These are phyloP conservation scores for Hypsizygus ulmarius DNA, from an alignment of 1,284 basidiomycete species.

Conservation along the genomic window DNA sequence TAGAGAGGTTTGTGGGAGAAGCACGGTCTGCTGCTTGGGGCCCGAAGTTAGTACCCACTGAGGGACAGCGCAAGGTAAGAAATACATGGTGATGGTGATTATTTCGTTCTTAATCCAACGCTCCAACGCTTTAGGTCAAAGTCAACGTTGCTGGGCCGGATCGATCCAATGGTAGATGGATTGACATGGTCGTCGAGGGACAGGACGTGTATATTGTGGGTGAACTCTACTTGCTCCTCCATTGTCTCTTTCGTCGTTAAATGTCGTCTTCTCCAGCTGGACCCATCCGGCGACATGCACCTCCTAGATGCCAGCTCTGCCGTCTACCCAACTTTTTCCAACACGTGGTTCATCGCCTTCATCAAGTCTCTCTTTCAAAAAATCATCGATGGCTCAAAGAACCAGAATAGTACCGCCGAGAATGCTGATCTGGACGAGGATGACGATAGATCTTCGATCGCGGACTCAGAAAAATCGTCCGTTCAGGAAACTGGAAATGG, in stretches of 20 bases:
- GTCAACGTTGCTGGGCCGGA: conserved; percentile 64
- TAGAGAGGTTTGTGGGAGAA: conserved; percentile 62
- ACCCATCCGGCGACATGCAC: conserved; percentile 51
- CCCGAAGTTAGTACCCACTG: conserved; percentile 56
- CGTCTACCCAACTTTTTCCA: conserved; percentile 26
- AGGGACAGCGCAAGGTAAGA: conserved; percentile 65
- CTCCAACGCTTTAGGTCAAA: conserved; percentile 51
- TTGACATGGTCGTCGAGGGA: conserved; percentile 80
- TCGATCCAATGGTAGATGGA: conserved; percentile 50
- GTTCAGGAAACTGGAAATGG: conserved; percentile 27
- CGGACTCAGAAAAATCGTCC: conserved; percentile 42
- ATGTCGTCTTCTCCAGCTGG: conserved; percentile 34
- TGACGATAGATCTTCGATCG: conserved; percentile 32
- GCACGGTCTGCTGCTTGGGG: conserved; percentile 78
- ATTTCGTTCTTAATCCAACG: conserved; percentile 4
- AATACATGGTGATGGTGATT: background rate
- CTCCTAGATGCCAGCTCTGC: conserved; percentile 35
- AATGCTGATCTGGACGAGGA: conserved; percentile 28
- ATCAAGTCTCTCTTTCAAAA: conserved; percentile 34
- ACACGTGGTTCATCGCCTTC: conserved; percentile 43
- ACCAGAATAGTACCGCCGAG: conserved; percentile 17
- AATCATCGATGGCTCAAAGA: conserved; percentile 23
- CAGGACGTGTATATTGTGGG: conserved; percentile 69
- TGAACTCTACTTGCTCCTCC: conserved; percentile 19
- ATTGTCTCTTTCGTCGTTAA: conserved; percentile 1